phyloP scores from a whole-genome alignment of 805 yeast species.

The Zygosaccharomyces bisporus region DNA sequence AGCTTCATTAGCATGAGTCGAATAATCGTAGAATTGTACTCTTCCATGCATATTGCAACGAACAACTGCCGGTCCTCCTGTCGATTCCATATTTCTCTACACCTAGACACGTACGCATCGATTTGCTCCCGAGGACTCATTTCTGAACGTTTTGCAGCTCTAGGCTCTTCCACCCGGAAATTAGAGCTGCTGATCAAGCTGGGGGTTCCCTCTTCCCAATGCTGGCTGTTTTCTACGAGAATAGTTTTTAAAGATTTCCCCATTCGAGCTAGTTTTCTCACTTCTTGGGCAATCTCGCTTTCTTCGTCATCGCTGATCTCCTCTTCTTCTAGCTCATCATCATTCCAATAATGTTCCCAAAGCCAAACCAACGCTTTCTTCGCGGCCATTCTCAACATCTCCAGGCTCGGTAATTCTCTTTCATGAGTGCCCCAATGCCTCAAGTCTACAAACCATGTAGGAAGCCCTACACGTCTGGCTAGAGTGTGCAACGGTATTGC shows the following conservation, averaged over 20 bases:
- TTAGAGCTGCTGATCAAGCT: conserved; percentile 26
- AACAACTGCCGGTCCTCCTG: conserved; percentile 12
- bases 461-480: conserved; percentile 66
- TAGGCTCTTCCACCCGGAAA: conserved; percentile 44
- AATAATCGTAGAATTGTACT: conserved; percentile 16
- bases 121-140: conserved; percentile 17
- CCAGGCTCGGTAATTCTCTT: conserved; percentile 60
- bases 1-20: conserved; percentile 18
- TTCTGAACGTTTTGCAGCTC: conserved; percentile 36
- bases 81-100: conserved; percentile 22
- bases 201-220: conserved; percentile 20
- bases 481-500: conserved; percentile 76
- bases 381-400: conserved; percentile 58
- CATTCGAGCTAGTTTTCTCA: conserved; percentile 4
- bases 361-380: conserved; percentile 72
- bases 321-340: conserved; percentile 25
- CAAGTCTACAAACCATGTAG: conserved; percentile 80
- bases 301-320: conserved; percentile 22
- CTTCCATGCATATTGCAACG: conserved; percentile 15
- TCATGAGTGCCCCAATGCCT: conserved; percentile 94
- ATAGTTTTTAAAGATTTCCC: conserved; percentile 9
- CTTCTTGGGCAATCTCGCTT: conserved; percentile 11
- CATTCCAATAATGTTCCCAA: conserved; percentile 66
- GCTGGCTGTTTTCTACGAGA: conserved; percentile 15
- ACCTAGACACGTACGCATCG: conserved; percentile 13